These are phyloP conservation scores for Solanum peruvianum DNA, from an alignment of 257 asterid genomes.

Conservation along the genomic window DNA sequence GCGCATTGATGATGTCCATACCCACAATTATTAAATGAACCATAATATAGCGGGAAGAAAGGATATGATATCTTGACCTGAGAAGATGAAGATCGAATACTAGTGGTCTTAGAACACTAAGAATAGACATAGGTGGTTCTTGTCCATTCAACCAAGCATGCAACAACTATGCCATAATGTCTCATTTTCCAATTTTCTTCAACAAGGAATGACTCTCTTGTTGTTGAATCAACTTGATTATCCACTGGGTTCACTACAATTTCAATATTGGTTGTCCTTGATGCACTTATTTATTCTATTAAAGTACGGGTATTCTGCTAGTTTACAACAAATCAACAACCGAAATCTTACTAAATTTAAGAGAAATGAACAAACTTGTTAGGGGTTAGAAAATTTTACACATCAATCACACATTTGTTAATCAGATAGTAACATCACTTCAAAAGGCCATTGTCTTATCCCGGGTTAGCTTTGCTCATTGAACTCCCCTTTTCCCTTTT, in stretches of 20 bases:
- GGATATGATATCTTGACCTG: not conserved
- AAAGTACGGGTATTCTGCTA: not conserved
- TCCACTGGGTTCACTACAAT: not conserved
- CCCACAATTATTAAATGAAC: not conserved
- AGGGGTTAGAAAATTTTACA: no score
- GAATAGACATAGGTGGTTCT: not conserved
- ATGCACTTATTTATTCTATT: not conserved
- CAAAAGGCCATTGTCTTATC: not conserved
- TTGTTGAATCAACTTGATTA: not conserved
- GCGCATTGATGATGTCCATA: not conserved
- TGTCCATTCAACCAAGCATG: not conserved
- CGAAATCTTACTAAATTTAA: no score
- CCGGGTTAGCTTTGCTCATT: not conserved
- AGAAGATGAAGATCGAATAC: not conserved
- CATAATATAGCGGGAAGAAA: not conserved
- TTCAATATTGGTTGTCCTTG: not conserved
- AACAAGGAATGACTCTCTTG: not conserved
- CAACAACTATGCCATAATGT: not conserved
- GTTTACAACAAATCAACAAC: no score
- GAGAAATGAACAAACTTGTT: no score
- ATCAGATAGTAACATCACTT: no score
- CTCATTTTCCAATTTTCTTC: not conserved
- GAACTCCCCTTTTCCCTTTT: not conserved
- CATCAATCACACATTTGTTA: no score
- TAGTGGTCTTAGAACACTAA: not conserved